Evolutionary conservation across 1,139 yeast species (phyloP), one percentile per base, ranked within the genome.

Genomic region (Yamadazyma spencermartinsiae): DNA sequence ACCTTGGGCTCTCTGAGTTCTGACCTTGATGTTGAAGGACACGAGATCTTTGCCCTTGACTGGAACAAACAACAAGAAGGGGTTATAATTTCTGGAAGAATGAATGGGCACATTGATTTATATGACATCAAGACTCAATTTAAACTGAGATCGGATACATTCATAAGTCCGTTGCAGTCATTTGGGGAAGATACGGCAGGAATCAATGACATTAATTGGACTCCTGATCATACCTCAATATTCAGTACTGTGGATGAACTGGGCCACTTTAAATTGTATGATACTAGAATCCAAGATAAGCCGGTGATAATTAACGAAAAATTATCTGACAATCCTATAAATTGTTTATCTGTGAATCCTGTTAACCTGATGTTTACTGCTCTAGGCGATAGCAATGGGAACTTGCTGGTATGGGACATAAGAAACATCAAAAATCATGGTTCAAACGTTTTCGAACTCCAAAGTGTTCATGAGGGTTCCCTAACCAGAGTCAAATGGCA

Each of bases 401-500:
- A 43, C 0, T 57, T 87, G 1, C 68, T 69, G 35, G 52, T 86
- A 5, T 84, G 90, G 85, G 98, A 90, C 57, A 51, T 86, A 11
- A 70, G 98, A 50, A 56, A 61, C 16, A 45, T 74, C 13, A 40
- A 42, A 16, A n/a, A 31, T 4, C 31, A 44, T 58, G 18, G 51
- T 61, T 16, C 45, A 2, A 31, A 41, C 23, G 30, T 44, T 11
- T 39, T 46, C 23, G 38, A 47, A 18, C 37, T 54, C 8, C 18
- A 36, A 5, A 46, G 59, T 4, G 82, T 80, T 17, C 95, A 86
- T 46, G 51, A 65, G 0, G 84, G 74, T 16, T 68, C 86, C 1
- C 72, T 89, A 7, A 83, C 95, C 0, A 71, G 80, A 19, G 58
- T 88, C 10, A 79, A 84, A 52, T 92, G 96, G 95, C 87, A 87